These are phyloP conservation scores for Aspergillus incahuasiensis DNA, from an alignment of 495 filamentous ascomycete species.

Conservation along the genomic window DNA sequence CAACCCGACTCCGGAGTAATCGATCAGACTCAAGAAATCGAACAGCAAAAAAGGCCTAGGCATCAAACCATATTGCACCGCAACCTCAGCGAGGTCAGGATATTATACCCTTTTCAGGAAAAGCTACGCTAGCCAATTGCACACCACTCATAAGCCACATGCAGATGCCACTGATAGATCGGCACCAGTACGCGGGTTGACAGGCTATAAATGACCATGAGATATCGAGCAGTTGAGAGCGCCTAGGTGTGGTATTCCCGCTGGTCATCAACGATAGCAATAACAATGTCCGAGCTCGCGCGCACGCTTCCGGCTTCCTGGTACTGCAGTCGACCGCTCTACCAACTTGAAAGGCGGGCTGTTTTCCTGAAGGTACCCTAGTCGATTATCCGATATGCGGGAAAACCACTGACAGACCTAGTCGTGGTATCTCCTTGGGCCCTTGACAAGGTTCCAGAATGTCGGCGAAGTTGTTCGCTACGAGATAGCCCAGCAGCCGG, in stretches of 20 bases:
- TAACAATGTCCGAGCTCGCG: slow-evolving; percentile 36
- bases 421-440: slow-evolving; percentile 63
- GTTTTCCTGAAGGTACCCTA: slow-evolving; percentile 54
- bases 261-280: slow-evolving; percentile 4
- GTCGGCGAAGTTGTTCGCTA: slow-evolving; percentile 45
- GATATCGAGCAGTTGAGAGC: background rate
- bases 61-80: background rate
- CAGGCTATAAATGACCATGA: slow-evolving; percentile 1
- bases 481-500: slow-evolving; percentile 50
- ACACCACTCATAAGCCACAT: background rate
- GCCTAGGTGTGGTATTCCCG: too few species aligned
- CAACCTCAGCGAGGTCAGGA: slow-evolving; percentile 19
- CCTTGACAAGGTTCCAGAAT: slow-evolving; percentile 49
- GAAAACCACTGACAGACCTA: slow-evolving; percentile 15
- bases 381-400: background rate
- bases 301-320: slow-evolving; percentile 42
- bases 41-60: background rate
- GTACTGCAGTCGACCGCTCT: slow-evolving; percentile 40
- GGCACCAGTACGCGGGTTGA: background rate
- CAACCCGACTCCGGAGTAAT: background rate
- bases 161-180: slow-evolving; percentile 7
- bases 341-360: slow-evolving; percentile 50
- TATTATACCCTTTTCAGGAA: slow-evolving; percentile 37
- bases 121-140: slow-evolving; percentile 28
- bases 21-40: background rate